These are phyloP conservation scores for Fragosphaeria purpurea DNA, from an alignment of 2,329 filamentous ascomycete genomes.

Conservation along the genomic window DNA sequence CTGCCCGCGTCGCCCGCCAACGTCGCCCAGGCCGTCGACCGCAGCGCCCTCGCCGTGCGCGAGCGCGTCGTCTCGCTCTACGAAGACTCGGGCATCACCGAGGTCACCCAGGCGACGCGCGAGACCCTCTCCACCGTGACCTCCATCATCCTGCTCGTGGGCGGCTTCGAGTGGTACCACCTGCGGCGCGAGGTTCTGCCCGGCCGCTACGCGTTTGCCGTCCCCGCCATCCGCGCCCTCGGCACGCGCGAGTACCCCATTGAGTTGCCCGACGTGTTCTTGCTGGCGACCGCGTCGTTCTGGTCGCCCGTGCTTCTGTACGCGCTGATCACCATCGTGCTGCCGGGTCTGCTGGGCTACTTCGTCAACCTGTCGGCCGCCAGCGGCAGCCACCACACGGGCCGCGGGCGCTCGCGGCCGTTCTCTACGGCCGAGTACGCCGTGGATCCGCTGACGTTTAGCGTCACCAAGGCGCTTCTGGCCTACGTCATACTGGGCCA, in stretches of 20 bases:
- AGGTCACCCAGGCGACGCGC: slow-evolving; percentile 55
- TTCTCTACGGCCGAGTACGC: slow-evolving; percentile 38
- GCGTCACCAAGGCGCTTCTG: slow-evolving; percentile 74
- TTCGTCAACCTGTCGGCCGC: slow-evolving; percentile 76
- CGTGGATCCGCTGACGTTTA: slow-evolving; percentile 83
- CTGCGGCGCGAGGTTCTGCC: slow-evolving; percentile 63
- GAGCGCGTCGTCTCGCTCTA: slow-evolving; percentile 55
- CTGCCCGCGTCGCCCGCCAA: slow-evolving; percentile 72
- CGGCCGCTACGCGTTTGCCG: slow-evolving; percentile 60
- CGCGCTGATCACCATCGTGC: slow-evolving; percentile 58
- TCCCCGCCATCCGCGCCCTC: slow-evolving; percentile 51
- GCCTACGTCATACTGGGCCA: slow-evolving; percentile 72
- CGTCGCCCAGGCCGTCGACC: slow-evolving; percentile 67
- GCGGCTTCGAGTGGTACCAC: slow-evolving; percentile 59
- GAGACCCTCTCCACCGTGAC: slow-evolving; percentile 62
- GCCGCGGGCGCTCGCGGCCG: slow-evolving; percentile 32
- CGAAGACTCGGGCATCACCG: slow-evolving; percentile 55
- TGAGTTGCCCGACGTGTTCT: slow-evolving; percentile 69
- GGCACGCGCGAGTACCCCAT: slow-evolving; percentile 50
- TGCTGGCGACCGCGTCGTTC: slow-evolving; percentile 65
- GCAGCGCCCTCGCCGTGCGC: slow-evolving; percentile 55
- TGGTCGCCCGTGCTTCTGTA: slow-evolving; percentile 76
- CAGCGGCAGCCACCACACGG: slow-evolving; percentile 25
- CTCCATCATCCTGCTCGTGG: slow-evolving; percentile 58
- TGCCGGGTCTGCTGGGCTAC: slow-evolving; percentile 67